phyloP scores from a whole-genome alignment of 371 early-diverging fungal species.

The Chytridium lagenaria region DNA sequence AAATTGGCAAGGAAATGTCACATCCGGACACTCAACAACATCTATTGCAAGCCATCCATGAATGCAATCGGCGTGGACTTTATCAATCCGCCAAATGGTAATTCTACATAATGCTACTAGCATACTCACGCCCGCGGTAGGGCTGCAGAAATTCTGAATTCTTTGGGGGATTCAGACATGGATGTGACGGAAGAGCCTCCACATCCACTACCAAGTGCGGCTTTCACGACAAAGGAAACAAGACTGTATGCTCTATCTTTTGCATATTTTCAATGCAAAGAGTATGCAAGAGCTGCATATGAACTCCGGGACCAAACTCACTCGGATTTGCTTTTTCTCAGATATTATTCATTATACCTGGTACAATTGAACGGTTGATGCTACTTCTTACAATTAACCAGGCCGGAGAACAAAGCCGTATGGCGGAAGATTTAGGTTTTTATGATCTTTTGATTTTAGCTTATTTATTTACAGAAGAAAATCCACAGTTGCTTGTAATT shows the following conservation, averaged over 20 bases:
- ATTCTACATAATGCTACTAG: too few species aligned
- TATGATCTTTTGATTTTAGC: not conserved
- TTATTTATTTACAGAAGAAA: not conserved
- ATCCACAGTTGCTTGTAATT: not conserved
- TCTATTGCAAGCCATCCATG: not conserved
- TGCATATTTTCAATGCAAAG: conserved; percentile 7
- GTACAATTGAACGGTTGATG: not conserved
- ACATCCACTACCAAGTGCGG: not conserved
- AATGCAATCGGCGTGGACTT: conserved; percentile 4
- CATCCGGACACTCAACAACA: not conserved
- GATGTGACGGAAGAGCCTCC: not conserved
- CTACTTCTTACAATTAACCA: not conserved
- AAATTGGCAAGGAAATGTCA: not conserved
- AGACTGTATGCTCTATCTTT: conserved; percentile 1
- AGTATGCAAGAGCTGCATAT: conserved; percentile 10
- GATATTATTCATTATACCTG: conserved; percentile 11
- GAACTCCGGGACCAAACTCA: not conserved
- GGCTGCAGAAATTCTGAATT: conserved; percentile 1
- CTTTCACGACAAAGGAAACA: not conserved
- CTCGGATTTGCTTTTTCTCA: conserved; percentile 1
- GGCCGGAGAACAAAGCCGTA: not conserved
- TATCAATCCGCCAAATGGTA: conserved; percentile 1
- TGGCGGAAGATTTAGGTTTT: not conserved
- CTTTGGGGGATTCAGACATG: not conserved
- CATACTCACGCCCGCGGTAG: too few species aligned